A percentile compares a stretch with the other conserved stretches of the same genome.
Evolutionary conservation across 2,329 filamentous ascomycete genomes (phyloP).

Genomic region (Clonostachys chloroleuca): DNA sequence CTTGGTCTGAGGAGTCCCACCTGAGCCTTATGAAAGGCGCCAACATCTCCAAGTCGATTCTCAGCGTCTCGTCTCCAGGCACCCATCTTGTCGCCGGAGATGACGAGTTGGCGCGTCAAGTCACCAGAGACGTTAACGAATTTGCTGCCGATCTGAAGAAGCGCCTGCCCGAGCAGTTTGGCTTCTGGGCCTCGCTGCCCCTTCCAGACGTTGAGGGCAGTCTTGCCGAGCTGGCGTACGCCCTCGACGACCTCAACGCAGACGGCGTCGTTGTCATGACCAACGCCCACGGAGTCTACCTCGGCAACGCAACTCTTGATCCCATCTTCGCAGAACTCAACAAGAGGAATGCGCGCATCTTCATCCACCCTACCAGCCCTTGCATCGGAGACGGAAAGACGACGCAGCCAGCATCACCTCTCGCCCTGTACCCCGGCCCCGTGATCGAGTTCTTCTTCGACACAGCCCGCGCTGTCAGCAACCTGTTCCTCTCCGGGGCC

Average conservation of each 20-base stretch:
- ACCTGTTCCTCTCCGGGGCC: conserved; percentile 6
- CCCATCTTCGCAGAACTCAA: conserved; percentile 43
- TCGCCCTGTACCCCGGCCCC: conserved; percentile 8
- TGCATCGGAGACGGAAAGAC: conserved; percentile 12
- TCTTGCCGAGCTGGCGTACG: conserved; percentile 39
- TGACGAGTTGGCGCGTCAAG: conserved; percentile 7
- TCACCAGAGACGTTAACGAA: conserved; percentile 11
- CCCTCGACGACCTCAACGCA: conserved; percentile 27
- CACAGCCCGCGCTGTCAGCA: conserved; percentile 7
- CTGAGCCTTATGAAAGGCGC: conserved; percentile 11
- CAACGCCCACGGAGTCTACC: conserved; percentile 46
- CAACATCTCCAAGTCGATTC: conserved; percentile 10
- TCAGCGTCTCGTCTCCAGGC: conserved; percentile 16
- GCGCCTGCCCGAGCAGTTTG: conserved; percentile 19
- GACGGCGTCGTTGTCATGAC: conserved; percentile 48
- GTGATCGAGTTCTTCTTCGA: conserved; percentile 15
- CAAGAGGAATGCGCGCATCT: conserved; percentile 36
- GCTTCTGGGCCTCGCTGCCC: conserved; percentile 49
- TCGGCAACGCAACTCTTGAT: conserved; percentile 39
- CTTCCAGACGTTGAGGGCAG: conserved; percentile 41
- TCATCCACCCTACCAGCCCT: conserved; percentile 49
- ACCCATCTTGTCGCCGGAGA: conserved; percentile 7
- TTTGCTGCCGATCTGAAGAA: conserved; percentile 10
- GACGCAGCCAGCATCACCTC: conserved; percentile 1
- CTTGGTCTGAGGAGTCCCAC: conserved; percentile 6